A percentile compares a stretch with the other conserved stretches of the same genome.
Evolutionary conservation across 202 grass and related monocot species (phyloP).

Genomic region (Setaria italica): DNA sequence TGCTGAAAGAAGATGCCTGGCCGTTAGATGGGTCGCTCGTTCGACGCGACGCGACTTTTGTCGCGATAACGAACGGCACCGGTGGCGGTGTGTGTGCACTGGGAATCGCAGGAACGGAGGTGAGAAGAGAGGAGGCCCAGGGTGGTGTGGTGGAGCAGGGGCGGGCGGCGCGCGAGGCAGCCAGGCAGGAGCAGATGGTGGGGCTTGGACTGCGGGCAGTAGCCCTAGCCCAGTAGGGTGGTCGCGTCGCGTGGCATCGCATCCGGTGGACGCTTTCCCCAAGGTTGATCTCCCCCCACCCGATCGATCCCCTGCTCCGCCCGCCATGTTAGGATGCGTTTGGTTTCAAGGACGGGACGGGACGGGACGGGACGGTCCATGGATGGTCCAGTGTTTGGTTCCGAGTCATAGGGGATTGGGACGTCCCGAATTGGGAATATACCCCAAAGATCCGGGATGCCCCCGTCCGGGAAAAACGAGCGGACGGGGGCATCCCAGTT

Average conservation of each 20-base stretch:
- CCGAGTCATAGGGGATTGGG: no score
- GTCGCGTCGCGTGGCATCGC: neutral
- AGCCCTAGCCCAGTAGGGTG: neutral
- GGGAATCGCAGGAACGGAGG: neutral
- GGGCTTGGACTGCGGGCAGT: neutral
- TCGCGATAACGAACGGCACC: neutral
- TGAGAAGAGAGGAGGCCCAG: no score
- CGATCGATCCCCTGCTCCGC: neutral
- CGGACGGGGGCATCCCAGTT: no score
- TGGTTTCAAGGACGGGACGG: no score
- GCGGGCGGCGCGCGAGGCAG: no score
- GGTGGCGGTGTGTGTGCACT: neutral
- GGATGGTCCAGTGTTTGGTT: no score
- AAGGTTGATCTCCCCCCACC: constrained; percentile 48
- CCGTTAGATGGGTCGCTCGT: neutral
- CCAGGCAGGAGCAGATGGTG: neutral
- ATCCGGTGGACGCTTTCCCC: constrained; percentile 32
- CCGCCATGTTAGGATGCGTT: no score
- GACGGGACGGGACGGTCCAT: no score
- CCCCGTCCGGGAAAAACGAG: no score
- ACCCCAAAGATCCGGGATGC: no score
- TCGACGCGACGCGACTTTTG: neutral
- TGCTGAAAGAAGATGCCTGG: neutral
- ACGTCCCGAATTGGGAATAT: no score
- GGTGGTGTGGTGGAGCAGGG: neutral